Evolutionary conservation across 148 eudicot species (phyloP).

Genomic region (Cornus kousa): DNA sequence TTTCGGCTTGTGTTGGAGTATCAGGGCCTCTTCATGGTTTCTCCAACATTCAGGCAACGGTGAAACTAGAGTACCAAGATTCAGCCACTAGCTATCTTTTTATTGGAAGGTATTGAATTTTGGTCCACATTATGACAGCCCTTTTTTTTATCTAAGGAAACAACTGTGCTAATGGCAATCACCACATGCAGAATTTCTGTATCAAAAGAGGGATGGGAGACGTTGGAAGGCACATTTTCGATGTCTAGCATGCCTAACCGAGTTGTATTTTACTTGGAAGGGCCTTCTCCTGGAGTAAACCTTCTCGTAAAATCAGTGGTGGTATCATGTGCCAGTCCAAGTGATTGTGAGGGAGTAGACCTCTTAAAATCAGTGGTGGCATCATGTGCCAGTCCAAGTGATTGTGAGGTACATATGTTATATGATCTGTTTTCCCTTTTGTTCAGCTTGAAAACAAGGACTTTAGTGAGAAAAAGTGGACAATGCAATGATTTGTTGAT

Average conservation of each 20-base stretch:
- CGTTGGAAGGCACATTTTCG: conserved; percentile 63
- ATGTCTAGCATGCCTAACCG: conserved; percentile 48
- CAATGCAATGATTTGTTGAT: not conserved
- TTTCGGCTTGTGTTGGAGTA: conserved; percentile 63
- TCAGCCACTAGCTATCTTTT: conserved; percentile 43
- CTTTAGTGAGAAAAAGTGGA: not conserved
- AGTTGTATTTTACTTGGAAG: conserved; percentile 71
- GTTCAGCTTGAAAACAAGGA: not conserved
- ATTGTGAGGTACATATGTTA: conserved; percentile 28
- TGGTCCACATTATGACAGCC: not conserved
- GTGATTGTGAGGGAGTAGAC: conserved; percentile 44
- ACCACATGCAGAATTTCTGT: conserved; percentile 43
- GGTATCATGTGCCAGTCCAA: conserved; percentile 38
- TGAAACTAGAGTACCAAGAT: conserved; percentile 48
- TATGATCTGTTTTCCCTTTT: not conserved
- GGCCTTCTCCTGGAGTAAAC: conserved; percentile 77
- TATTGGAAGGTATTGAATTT: conserved; percentile 49
- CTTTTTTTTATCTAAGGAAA: not conserved
- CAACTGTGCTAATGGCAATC: not conserved
- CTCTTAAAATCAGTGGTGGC: not conserved
- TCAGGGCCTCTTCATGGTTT: conserved; percentile 45
- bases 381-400: conserved; percentile 22
- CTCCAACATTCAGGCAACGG: conserved; percentile 55
- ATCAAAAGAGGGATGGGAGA: conserved; percentile 52
- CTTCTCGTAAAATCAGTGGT: conserved; percentile 62